These are phyloP conservation scores for Colletotrichum eremochloae DNA, from an alignment of 2,329 filamentous ascomycete genomes.

Conservation along the genomic window DNA sequence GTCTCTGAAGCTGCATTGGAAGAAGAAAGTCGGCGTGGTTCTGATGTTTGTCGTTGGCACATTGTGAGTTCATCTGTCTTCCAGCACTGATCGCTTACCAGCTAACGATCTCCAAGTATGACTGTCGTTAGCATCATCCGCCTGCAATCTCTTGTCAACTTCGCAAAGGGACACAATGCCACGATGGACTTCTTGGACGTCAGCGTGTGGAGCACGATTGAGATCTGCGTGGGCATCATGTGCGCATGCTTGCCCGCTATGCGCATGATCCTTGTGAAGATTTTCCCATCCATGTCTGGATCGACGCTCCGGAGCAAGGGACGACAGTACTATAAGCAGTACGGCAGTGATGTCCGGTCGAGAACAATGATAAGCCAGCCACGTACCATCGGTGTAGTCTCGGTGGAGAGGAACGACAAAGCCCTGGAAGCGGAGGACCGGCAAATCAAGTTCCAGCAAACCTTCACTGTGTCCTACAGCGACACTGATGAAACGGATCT, in stretches of 20 bases:
- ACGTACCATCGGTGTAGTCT: slow-evolving; percentile 23
- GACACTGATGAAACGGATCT: slow-evolving; percentile 49
- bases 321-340: slow-evolving; percentile 35
- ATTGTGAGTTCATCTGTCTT: slow-evolving; percentile 48
- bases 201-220: slow-evolving; percentile 52
- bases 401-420: slow-evolving; percentile 16
- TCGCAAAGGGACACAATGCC: slow-evolving; percentile 44
- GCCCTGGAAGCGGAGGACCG: slow-evolving; percentile 15
- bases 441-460: slow-evolving; percentile 51
- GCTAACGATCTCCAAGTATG: slow-evolving; percentile 42
- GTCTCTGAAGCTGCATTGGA: slow-evolving; percentile 55
- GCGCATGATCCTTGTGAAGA: slow-evolving; percentile 48
- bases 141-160: slow-evolving; percentile 46
- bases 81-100: neutral
- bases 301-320: slow-evolving; percentile 41
- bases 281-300: slow-evolving; percentile 48
- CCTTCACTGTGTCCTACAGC: slow-evolving; percentile 53
- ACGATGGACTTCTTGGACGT: slow-evolving; percentile 47
- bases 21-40: slow-evolving; percentile 59
- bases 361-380: slow-evolving; percentile 14
- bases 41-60: slow-evolving; percentile 61
- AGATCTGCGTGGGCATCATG: slow-evolving; percentile 54
- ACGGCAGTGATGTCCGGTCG: slow-evolving; percentile 32
- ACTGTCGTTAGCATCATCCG: slow-evolving; percentile 49
- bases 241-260: slow-evolving; percentile 53